Evolutionary conservation across 106 monocot genomes (phyloP).

Genomic region (Gastrodia elata): DNA sequence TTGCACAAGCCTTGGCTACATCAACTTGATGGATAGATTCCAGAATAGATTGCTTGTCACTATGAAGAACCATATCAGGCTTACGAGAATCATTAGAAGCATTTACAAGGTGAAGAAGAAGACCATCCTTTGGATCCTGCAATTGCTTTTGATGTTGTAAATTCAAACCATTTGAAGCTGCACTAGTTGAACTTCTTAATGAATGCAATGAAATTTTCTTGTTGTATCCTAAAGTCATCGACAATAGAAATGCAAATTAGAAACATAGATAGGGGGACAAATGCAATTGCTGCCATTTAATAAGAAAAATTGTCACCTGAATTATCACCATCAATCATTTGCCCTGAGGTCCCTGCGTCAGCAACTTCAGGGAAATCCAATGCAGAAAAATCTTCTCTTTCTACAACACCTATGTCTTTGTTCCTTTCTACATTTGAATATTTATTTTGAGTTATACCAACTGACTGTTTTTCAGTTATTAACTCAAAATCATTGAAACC

Average conservation of each 20-base stretch:
- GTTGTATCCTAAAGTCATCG: conserved; percentile 19
- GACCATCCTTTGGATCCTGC: not conserved
- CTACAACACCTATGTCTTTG: conserved; percentile 28
- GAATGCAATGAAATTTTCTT: conserved; percentile 22
- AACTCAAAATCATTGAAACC: conserved; percentile 17
- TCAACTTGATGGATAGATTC: conserved; percentile 20
- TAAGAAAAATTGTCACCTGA: conserved; percentile 22
- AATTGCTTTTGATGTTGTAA: conserved; percentile 22
- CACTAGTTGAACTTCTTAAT: conserved; percentile 25
- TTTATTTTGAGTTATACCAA: conserved; percentile 17
- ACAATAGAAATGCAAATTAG: conserved; percentile 9
- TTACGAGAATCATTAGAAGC: conserved; percentile 15
- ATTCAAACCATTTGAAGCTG: conserved; percentile 21
- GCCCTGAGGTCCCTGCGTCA: conserved; percentile 6
- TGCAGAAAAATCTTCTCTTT: conserved; percentile 32
- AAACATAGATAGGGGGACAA: not conserved
- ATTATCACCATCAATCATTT: conserved; percentile 21
- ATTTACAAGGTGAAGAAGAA: not conserved
- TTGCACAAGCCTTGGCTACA: conserved; percentile 27
- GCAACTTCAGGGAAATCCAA: not conserved
- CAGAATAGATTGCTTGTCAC: conserved; percentile 7
- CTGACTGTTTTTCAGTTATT: conserved; percentile 21
- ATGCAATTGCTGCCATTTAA: not conserved
- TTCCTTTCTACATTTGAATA: conserved; percentile 18
- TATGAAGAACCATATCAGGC: conserved; percentile 9